Base-by-base conservation (phyloP, 2,329 filamentous ascomycete species). In the Calonectria hongkongensis region DNA sequence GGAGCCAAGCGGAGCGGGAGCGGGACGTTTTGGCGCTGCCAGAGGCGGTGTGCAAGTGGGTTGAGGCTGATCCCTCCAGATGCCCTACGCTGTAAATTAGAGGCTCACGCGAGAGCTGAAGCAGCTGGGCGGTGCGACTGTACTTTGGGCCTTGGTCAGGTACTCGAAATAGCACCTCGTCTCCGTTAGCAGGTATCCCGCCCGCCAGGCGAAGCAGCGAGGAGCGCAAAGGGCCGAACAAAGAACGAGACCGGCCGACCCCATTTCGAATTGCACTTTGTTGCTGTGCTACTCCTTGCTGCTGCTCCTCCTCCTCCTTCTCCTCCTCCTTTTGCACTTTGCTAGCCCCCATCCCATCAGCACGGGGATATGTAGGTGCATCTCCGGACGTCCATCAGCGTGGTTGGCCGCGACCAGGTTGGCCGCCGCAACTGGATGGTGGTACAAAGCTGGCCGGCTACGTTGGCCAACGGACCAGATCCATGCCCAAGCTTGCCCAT, bases 1-100 rank as follows among this genome's bases (percentile, higher is more conserved):
- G 77, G 77, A 79, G 75, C 73, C 70, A 78, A 72, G 74, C 76
- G 77, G 77, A 73, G 68, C 73, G 72, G 77, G 77, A 79, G 76
- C 77, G 77, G 77, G 77, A 79, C 77, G 77, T 73, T 51, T 66
- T 36, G 62, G 48, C 60, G 43, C 63, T 73, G 73, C 66, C 76
- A 79, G 76, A 79, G 77, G 77, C 77, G 77, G 74, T 75, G 77
- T 79, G 77, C 69, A 62, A 71, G 68, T 62, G 79, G 77, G 73
- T 76, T 65, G 66, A 67, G 68, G 66, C 71, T 79, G 77, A 73
- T 79, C 66, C 68, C 50, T 64, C 54, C 50, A 45, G 28, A 25
- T 25, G 41, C 50, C 50, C 60, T 66, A 66, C 39, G 13, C 41
- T 41, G 48, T 45, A 27, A 63, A 30, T 41, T 58, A 58, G 47